Conservation (phyloP, 179 eudicot genomes). For the Corrigiola litoralis region DNA sequence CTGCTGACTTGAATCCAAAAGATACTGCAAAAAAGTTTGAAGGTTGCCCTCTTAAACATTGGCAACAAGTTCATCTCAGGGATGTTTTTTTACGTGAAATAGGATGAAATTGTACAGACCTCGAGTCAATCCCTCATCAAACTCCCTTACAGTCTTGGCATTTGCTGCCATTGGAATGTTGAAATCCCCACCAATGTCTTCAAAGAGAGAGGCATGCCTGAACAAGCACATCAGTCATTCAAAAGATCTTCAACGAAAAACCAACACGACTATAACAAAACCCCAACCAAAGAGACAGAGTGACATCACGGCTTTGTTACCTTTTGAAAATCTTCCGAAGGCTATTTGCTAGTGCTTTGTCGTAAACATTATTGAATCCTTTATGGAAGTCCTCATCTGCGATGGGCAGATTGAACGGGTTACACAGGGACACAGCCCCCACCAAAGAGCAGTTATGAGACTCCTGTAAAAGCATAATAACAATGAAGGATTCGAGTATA, state of each 20-base stretch:
- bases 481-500: background rate
- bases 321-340: slow-evolving; percentile 72
- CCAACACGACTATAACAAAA: background rate
- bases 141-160: slow-evolving; percentile 80
- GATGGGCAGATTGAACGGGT: slow-evolving; percentile 88
- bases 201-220: slow-evolving; percentile 81
- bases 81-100: background rate
- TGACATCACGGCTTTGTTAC: slow-evolving; percentile 30
- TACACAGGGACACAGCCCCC: slow-evolving; percentile 94
- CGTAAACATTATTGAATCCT: slow-evolving; percentile 80
- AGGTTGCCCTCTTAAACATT: slow-evolving; percentile 16
- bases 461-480: slow-evolving; percentile 44
- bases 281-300: background rate
- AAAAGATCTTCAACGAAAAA: background rate
- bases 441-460: slow-evolving; percentile 60
- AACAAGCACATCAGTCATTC: slow-evolving; percentile 3
- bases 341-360: slow-evolving; percentile 66
- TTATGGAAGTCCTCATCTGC: slow-evolving; percentile 91
- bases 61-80: background rate
- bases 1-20: slow-evolving; percentile 96
- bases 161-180: slow-evolving; percentile 68
- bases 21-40: slow-evolving; percentile 53
- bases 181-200: slow-evolving; percentile 86
- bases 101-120: slow-evolving; percentile 37
- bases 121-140: slow-evolving; percentile 90